Evolutionary conservation across 163 green algal species (phyloP).

Genomic region (Scenedesmus sp.): DNA sequence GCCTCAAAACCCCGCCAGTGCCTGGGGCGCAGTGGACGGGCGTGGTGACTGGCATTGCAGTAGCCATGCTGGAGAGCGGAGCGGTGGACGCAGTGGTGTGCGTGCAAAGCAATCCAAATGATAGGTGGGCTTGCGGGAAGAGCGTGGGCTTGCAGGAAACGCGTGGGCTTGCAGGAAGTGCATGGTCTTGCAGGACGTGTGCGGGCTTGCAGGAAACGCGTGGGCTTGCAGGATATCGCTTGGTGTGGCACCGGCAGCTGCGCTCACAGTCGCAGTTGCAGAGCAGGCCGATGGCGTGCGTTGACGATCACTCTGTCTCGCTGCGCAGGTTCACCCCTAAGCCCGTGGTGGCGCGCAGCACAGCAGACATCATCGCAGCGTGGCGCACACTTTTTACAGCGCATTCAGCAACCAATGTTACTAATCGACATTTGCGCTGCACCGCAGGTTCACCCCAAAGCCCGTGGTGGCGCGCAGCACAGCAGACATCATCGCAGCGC

Average conservation of each 20-base stretch:
- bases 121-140: constrained; percentile 63
- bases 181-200: no score
- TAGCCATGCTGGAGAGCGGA: constrained; percentile 90
- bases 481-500: constrained; percentile 87
- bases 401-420: no score
- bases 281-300: no score
- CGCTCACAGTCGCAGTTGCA: no score
- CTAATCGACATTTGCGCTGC: no score
- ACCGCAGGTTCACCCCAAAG: constrained; percentile 82
- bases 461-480: constrained; percentile 87
- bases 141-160: background rate
- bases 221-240: no score
- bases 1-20: constrained; percentile 71
- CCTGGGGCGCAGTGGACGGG: constrained; percentile 98
- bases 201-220: no score
- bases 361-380: constrained; percentile 91
- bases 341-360: constrained; percentile 88
- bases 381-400: no score
- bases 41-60: constrained; percentile 85
- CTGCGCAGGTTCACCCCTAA: constrained; percentile 82
- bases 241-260: no score
- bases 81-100: constrained; percentile 97
- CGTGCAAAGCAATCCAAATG: constrained; percentile 89
- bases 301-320: no score
- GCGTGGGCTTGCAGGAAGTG: no score